Conservation (phyloP, 176 grass and related monocot species). For the Ensete glaucum region DNA sequence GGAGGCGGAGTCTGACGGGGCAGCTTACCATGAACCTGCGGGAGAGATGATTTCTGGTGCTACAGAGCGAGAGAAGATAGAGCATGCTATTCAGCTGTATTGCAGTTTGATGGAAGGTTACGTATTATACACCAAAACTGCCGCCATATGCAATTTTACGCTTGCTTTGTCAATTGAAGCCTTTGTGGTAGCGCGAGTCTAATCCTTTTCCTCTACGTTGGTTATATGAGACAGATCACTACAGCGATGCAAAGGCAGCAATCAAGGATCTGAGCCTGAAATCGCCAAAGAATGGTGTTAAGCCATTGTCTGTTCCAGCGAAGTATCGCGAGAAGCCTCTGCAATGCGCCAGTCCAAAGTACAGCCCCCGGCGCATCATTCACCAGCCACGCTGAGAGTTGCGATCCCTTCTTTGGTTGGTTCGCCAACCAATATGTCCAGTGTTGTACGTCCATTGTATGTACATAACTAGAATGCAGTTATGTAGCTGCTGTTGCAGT, state of each 20-base stretch:
- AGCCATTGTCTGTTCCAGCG: background rate
- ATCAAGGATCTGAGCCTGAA: slow-evolving; percentile 29
- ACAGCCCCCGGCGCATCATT: slow-evolving; percentile 34
- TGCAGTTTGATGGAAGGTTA: no score
- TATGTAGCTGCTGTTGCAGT: no score
- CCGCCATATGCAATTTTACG: no score
- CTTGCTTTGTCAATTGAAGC: background rate
- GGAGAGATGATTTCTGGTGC: no score
- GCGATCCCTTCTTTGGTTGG: no score
- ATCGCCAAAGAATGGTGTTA: slow-evolving; percentile 22
- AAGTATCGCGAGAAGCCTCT: slow-evolving; percentile 39
- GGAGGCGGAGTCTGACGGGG: slow-evolving; percentile 8
- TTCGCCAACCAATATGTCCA: no score
- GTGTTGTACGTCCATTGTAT: no score
- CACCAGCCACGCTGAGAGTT: slow-evolving; percentile 68
- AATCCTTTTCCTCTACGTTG: background rate
- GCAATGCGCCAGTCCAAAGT: slow-evolving; percentile 29
- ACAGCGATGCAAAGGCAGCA: slow-evolving; percentile 26
- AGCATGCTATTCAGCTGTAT: no score
- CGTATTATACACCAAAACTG: no score
- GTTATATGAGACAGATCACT: slow-evolving; percentile 5
- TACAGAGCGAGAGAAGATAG: no score
- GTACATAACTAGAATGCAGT: no score
- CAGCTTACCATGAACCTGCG: background rate
- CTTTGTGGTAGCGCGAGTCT: background rate